Evolutionary conservation across 495 filamentous ascomycete genomes (phyloP), one percentile per base, ranked within the genome.

Genomic region (Trypethelium eluteriae): DNA sequence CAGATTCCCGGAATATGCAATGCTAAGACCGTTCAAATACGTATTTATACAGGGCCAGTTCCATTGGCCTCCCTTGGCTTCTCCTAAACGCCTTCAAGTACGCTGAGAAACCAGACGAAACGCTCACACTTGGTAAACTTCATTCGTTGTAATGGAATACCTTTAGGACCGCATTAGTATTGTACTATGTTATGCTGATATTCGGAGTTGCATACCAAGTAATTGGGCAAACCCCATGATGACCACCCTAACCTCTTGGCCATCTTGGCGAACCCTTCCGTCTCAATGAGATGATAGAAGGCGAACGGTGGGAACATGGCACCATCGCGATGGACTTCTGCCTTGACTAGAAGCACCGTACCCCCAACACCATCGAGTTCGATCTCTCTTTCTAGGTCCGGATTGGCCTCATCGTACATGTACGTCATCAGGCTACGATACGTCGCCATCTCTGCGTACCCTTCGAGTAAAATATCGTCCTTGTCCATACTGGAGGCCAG

Each of bases 201-300:
- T 10, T 53, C 12, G 36, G 18, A 44, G 25, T 11, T 57, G 83
- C 84, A 74, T 80, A 98, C 94, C 81, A 95, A 91, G 79, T 98
- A 98, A 80, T 98, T 96, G 41, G 94, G 94, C 72, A 98, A 72
- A 4, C 94, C 94, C 73, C 83, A 89, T 57, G 89, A 83, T 64
- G 85, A 80, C 85, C 93, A 96, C 25, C 92, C 92, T 72, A 98
- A 76, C 66, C 94, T 81, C 71, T 81, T 86, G 25, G 92, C 93
- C 94, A 98, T 98, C 78, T 93, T 96, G 14, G 95, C 93, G 73
- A 98, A 98, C 0, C 94, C 94, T 74, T 98, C 94, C 4, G 95
- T 98, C 80, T 98, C 94, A 69, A 98, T 93, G 38, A 98, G 77
- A 77, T 98, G 90, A 73, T 95, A 98, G 74, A 98, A 98, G 2